These are phyloP conservation scores for Zhuliangozyma parablackwelliae DNA, from an alignment of 1,139 yeast species.

Conservation along the genomic window DNA sequence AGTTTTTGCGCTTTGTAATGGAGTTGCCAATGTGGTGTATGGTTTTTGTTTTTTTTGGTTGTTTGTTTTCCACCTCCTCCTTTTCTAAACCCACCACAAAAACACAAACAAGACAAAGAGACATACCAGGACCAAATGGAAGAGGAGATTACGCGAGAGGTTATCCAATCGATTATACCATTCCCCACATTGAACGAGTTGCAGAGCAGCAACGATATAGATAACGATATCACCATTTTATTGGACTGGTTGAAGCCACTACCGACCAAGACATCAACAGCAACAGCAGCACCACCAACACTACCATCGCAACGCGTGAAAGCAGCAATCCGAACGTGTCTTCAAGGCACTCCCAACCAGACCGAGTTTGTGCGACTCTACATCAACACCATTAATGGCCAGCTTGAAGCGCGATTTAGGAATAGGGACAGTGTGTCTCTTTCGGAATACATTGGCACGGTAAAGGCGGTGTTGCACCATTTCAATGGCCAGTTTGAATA, in stretches of 20 bases:
- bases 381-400: slow-evolving; percentile 25
- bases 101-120: too few relatives aligned
- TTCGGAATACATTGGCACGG: slow-evolving; percentile 12
- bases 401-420: slow-evolving; percentile 11
- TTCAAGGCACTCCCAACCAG: slow-evolving; percentile 32
- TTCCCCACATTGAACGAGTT: slow-evolving; percentile 20
- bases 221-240: slow-evolving; percentile 37
- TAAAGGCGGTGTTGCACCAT: slow-evolving; percentile 15
- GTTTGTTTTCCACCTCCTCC: too few relatives aligned
- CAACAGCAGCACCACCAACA: too few relatives aligned
- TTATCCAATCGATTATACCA: slow-evolving; percentile 13
- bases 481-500: slow-evolving; percentile 12
- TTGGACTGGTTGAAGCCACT: slow-evolving; percentile 37
- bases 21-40: too few relatives aligned
- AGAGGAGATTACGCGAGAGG: neutral
- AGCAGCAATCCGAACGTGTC: slow-evolving; percentile 35
- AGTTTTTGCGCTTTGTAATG: too few relatives aligned
- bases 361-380: slow-evolving; percentile 33
- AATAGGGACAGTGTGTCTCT: slow-evolving; percentile 3
- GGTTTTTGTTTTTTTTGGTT: too few relatives aligned
- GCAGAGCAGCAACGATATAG: slow-evolving; percentile 26
- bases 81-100: too few relatives aligned
- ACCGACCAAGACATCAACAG: neutral
- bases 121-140: too few relatives aligned
- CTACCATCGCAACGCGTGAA: slow-evolving; percentile 29